Conservation (phyloP, 306 rosid species). For the Vigna mungo region DNA sequence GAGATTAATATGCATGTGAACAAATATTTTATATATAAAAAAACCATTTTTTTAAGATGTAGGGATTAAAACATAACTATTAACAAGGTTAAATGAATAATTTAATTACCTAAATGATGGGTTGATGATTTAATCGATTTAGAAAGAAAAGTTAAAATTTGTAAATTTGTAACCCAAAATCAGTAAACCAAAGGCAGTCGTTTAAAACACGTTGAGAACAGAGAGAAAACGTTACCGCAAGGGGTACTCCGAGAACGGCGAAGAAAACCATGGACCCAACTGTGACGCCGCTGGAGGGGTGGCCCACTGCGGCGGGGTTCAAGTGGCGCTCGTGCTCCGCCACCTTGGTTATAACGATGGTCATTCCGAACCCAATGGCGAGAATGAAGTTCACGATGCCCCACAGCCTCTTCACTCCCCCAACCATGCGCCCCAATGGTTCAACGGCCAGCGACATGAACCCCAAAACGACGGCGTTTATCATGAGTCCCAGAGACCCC, state of each 20-base stretch:
- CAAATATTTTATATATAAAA: no score
- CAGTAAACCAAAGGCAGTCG: not conserved
- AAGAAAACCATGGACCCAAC: slow-evolving; percentile 64
- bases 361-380: slow-evolving; percentile 40
- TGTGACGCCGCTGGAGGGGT: slow-evolving; percentile 40
- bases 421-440: slow-evolving; percentile 33
- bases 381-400: slow-evolving; percentile 33
- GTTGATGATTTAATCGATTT: not conserved
- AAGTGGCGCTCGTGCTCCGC: slow-evolving; percentile 20
- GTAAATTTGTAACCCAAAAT: no score
- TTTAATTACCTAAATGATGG: not conserved
- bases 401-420: slow-evolving; percentile 42
- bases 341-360: slow-evolving; percentile 14
- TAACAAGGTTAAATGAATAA: no score
- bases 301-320: slow-evolving; percentile 29
- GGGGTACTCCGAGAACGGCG: slow-evolving; percentile 67
- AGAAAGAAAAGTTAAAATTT: not conserved
- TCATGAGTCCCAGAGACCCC: slow-evolving; percentile 31
- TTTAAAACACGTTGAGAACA: not conserved
- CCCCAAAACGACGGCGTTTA: slow-evolving; percentile 39
- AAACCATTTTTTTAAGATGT: not conserved
- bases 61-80: no score
- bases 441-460: slow-evolving; percentile 39
- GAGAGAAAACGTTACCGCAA: slow-evolving; percentile 52
- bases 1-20: no score